phyloP scores from a whole-genome alignment of 768 basidiomycete species.

The Galerina marginata region DNA sequence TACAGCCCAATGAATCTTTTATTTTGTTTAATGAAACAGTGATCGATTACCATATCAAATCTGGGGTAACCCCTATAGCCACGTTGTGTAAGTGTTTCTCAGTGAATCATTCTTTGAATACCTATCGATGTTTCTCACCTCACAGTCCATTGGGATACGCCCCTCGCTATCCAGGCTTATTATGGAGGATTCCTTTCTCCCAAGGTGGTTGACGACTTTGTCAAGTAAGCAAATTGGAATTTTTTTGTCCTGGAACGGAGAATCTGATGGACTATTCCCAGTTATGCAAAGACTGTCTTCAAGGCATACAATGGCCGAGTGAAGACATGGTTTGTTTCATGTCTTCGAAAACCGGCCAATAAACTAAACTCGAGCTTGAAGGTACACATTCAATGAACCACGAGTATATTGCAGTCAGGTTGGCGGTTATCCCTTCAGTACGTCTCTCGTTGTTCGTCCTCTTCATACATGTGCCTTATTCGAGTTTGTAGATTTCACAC shows the following conservation, averaged over 20 bases:
- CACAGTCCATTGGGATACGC: constrained; percentile 56
- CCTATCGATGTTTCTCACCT: not conserved
- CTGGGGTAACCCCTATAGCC: constrained; percentile 50
- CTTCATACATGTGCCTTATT: not conserved
- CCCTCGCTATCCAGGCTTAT: constrained; percentile 50
- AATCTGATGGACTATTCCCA: constrained; percentile 14
- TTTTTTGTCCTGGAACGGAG: not conserved
- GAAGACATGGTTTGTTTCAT: constrained; percentile 45
- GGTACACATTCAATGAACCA: constrained; percentile 61
- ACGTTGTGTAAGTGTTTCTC: constrained; percentile 48
- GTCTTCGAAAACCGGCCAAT: not conserved
- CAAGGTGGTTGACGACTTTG: constrained; percentile 51
- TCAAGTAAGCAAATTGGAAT: constrained; percentile 37
- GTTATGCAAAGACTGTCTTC: constrained; percentile 56
- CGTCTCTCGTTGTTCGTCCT: not conserved
- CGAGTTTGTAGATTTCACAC: constrained; percentile 35
- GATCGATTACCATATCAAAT: constrained; percentile 49
- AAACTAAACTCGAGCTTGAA: constrained; percentile 14
- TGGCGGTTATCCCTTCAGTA: constrained; percentile 48
- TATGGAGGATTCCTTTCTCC: constrained; percentile 56
- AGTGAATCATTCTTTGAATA: not conserved
- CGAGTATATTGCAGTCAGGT: constrained; percentile 46
- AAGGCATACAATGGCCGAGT: constrained; percentile 52
- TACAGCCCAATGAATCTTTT: constrained; percentile 1
- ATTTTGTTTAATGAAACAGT: constrained; percentile 29